Evolutionary conservation across 495 filamentous ascomycete genomes (phyloP).

Genomic region (Lasiosphaeria ovina): DNA sequence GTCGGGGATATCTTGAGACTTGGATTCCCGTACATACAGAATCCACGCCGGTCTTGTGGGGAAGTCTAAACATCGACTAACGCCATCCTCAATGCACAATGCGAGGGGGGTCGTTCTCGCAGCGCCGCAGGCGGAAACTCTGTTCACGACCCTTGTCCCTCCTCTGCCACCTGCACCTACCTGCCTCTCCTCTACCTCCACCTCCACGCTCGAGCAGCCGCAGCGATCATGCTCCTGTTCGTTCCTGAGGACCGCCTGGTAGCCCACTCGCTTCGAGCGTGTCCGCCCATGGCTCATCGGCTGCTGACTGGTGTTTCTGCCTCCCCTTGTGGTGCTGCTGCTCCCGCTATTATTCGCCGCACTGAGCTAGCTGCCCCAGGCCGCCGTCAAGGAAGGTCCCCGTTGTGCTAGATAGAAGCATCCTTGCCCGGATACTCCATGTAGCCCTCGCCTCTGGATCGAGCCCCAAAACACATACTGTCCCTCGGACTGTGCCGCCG

Average conservation of each 20-base stretch:
- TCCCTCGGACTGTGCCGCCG: slow-evolving; percentile 32
- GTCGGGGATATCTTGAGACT: slow-evolving; percentile 25
- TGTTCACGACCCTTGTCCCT: slow-evolving; percentile 12
- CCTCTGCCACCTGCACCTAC: neutral
- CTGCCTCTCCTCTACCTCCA: slow-evolving; percentile 3
- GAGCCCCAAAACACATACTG: slow-evolving; percentile 30
- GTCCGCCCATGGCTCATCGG: slow-evolving; percentile 18
- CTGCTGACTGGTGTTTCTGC: neutral
- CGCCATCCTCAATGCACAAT: slow-evolving; percentile 35
- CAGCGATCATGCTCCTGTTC: slow-evolving; percentile 24
- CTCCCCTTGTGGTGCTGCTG: too few relatives aligned
- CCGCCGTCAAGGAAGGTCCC: neutral
- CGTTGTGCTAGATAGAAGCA: neutral
- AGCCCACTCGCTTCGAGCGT: slow-evolving; percentile 9
- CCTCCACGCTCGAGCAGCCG: neutral
- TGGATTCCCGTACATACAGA: neutral
- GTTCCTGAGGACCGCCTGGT: slow-evolving; percentile 19
- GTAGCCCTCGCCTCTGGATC: slow-evolving; percentile 22
- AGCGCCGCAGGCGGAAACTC: slow-evolving; percentile 24
- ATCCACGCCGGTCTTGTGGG: slow-evolving; percentile 20
- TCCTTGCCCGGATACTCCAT: slow-evolving; percentile 33
- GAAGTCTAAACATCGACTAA: slow-evolving; percentile 31
- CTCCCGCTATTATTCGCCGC: too few relatives aligned
- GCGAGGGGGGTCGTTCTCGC: slow-evolving; percentile 21
- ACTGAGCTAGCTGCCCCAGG: slow-evolving; percentile 8